Percentiles rank a stretch among this genome's conserved stretches.
These are phyloP conservation scores for Akanthomyces lecanii DNA, from an alignment of 2,329 filamentous ascomycete species.

Conservation along the genomic window DNA sequence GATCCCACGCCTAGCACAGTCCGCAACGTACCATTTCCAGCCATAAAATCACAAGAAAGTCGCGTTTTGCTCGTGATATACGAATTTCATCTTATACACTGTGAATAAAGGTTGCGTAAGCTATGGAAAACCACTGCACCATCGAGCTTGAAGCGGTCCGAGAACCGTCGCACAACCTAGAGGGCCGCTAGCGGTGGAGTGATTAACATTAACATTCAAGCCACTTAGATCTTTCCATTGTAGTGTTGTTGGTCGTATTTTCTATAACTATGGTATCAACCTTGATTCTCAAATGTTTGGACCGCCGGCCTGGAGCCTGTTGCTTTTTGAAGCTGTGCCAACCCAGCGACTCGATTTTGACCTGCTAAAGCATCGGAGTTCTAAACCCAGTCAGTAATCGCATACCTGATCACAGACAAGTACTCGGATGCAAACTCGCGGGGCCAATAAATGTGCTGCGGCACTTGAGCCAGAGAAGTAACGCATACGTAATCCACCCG, in stretches of 20 bases:
- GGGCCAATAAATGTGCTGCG: constrained; percentile 14
- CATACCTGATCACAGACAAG: neutral
- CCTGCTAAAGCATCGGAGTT: neutral
- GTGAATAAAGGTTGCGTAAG: too few relatives aligned
- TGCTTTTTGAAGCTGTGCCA: neutral
- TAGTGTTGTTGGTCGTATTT: neutral
- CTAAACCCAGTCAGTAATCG: neutral
- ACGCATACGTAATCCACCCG: constrained; percentile 32
- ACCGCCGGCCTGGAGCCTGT: neutral
- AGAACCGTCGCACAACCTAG: too few relatives aligned
- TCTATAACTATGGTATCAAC: neutral
- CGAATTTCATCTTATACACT: too few relatives aligned
- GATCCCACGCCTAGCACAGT: neutral
- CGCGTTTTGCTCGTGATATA: too few relatives aligned
- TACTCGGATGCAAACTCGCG: neutral
- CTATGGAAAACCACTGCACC: too few relatives aligned
- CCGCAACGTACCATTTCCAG: too few relatives aligned
- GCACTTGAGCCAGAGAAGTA: constrained; percentile 2
- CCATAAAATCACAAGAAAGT: too few relatives aligned
- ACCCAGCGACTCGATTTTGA: neutral
- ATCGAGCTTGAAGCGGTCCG: too few relatives aligned
- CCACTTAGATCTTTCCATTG: too few relatives aligned
- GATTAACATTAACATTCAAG: too few relatives aligned
- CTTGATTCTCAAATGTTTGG: neutral
- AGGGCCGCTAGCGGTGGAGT: too few relatives aligned